These are phyloP conservation scores for Terfezia boudieri DNA, from an alignment of 495 filamentous ascomycete genomes.

Conservation along the genomic window DNA sequence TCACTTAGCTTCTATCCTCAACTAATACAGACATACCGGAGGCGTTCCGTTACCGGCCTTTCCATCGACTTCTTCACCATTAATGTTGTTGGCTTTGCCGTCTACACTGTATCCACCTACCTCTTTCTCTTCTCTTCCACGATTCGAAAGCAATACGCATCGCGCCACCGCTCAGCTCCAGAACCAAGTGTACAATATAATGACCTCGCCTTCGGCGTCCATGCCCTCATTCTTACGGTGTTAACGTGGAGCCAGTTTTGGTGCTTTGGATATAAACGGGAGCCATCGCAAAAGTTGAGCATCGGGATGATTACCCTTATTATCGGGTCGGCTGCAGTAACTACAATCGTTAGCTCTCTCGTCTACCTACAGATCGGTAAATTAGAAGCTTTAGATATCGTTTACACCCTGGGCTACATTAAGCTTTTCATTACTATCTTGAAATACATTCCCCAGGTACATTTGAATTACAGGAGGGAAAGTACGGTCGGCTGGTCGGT, in stretches of 20 bases:
- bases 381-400: slow-evolving; percentile 66
- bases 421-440: slow-evolving; percentile 74
- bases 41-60: slow-evolving; percentile 56
- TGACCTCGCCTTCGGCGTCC: slow-evolving; percentile 66
- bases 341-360: slow-evolving; percentile 32
- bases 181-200: slow-evolving; percentile 73
- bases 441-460: slow-evolving; percentile 79
- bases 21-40: slow-evolving; percentile 47
- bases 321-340: slow-evolving; percentile 37
- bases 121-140: slow-evolving; percentile 55
- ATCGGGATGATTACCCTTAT: slow-evolving; percentile 42
- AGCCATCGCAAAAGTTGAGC: slow-evolving; percentile 32
- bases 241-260: slow-evolving; percentile 54
- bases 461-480: slow-evolving; percentile 56
- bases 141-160: slow-evolving; percentile 63
- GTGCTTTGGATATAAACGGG: slow-evolving; percentile 22
- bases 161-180: slow-evolving; percentile 44
- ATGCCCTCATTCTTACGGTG: slow-evolving; percentile 46
- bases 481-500: slow-evolving; percentile 83
- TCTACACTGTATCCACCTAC: slow-evolving; percentile 51
- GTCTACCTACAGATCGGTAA: slow-evolving; percentile 23
- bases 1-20: slow-evolving; percentile 86
- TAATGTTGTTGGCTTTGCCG: slow-evolving; percentile 49
- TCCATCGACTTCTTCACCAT: slow-evolving; percentile 68
- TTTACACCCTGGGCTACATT: slow-evolving; percentile 63